Evolutionary conservation across 495 filamentous ascomycete genomes (phyloP), one percentile per base, ranked within the genome.

Genomic region (Terfezia boudieri): DNA sequence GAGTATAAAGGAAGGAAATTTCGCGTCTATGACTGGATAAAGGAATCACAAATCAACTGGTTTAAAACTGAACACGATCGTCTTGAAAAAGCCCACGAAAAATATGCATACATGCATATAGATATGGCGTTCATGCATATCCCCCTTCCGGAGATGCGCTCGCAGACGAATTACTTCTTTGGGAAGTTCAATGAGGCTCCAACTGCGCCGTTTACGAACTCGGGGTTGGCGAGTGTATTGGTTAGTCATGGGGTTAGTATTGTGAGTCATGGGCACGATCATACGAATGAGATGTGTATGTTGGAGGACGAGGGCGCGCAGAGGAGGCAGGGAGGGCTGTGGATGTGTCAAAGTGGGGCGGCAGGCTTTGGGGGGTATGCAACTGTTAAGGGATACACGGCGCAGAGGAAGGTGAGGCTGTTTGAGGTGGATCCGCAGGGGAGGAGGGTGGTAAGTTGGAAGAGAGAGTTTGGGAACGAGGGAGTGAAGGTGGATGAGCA

Each of bases 281-380:
- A 98, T 66, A 90, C 80, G 35, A 98, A 98, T 63, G 90, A 96
- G 58, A 95, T 93, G 66, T 98, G 90, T 68, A 79, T 80, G 60
- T 72, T 94, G 11, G 65, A 72, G 17, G 41, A 9, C 8, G 26
- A 32, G 26, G 26, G 26, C 50, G 64, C 73, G 8, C 63, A 71
- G 55, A 64, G 58, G 62, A 73, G 67, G 56, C 71, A 79, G 54
- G 79, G 80, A 1, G 79, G 79, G 14, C 71, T 95, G n/a, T 98
- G 90, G 90, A 94, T 98, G 87, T 98, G 90, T 69, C 94, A 96
- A 68, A 90, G 77, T 5, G 90, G 92, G 49, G 90, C 80, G 14
- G 71, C 73, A 37, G 90, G 90, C 0, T 87, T 95, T 63, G 90
- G 92, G 43, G 90, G 90, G 1, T 98, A 98, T 66, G 92, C 83